Evolutionary conservation across 371 early-diverging fungal genomes (phyloP).

Genomic region (Blastocladiella emersonii): DNA sequence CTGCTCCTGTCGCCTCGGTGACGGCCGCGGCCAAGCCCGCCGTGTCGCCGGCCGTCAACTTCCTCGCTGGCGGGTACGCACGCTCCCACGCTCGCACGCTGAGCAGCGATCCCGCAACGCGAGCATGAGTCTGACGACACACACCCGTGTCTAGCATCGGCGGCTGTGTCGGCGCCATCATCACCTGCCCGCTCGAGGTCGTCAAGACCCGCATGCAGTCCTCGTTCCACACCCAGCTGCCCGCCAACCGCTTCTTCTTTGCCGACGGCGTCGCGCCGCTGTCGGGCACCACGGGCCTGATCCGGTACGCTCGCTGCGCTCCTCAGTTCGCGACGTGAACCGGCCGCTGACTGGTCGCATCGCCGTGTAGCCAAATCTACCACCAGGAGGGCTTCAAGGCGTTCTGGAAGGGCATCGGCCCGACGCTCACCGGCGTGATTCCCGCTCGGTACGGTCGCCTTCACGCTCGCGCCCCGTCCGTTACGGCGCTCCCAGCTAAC

Average conservation of each 20-base stretch:
- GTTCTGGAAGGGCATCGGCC: slow-evolving; percentile 84
- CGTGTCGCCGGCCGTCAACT: slow-evolving; percentile 9
- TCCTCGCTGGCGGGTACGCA: slow-evolving; percentile 9
- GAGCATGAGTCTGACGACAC: not conserved
- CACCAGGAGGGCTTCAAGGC: slow-evolving; percentile 69
- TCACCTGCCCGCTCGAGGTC: slow-evolving; percentile 80
- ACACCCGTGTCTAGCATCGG: slow-evolving; percentile 26
- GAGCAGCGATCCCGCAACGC: too few relatives aligned
- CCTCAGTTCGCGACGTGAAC: not conserved
- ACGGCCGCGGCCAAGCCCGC: not conserved
- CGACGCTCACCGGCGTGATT: slow-evolving; percentile 82
- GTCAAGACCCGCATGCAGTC: slow-evolving; percentile 71
- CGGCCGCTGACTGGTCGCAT: not conserved
- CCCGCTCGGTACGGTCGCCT: slow-evolving; percentile 52
- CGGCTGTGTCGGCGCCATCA: slow-evolving; percentile 60
- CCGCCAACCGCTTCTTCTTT: not conserved
- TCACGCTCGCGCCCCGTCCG: too few relatives aligned
- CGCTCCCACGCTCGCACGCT: too few relatives aligned
- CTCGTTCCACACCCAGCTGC: not conserved
- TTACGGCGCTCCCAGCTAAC: too few relatives aligned
- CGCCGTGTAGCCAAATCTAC: slow-evolving; percentile 38
- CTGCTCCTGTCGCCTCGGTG: too few relatives aligned
- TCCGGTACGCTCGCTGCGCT: not conserved
- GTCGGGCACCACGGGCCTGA: not conserved
- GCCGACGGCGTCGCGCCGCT: not conserved